Conservation (phyloP, 139 green algal species). For the Volvox reticuliferus region DNA sequence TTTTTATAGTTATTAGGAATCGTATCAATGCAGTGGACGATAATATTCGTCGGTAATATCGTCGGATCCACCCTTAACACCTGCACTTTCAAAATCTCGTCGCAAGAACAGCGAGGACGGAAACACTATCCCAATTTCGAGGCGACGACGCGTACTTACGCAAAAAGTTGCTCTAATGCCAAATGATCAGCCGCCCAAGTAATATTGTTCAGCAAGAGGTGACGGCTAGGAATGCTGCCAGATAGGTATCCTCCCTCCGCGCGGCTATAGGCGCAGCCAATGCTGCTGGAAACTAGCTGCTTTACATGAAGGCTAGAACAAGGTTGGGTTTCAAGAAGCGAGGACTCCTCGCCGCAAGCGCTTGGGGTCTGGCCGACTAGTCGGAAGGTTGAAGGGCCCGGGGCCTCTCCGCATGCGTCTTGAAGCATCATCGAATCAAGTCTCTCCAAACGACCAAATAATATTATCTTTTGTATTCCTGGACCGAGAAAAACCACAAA, state of each 20-base stretch:
- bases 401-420: not conserved
- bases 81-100: too few relatives aligned
- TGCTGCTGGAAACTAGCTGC: not conserved
- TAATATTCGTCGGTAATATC: too few relatives aligned
- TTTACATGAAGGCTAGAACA: not conserved
- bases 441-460: too few relatives aligned
- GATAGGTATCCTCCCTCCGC: not conserved
- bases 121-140: too few relatives aligned
- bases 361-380: not conserved
- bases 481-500: too few relatives aligned
- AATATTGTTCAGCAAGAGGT: not conserved
- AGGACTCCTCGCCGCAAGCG: not conserved
- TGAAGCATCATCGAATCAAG: not conserved
- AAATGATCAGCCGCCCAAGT: not conserved
- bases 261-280: not conserved
- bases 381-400: not conserved
- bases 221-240: not conserved
- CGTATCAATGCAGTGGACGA: too few relatives aligned
- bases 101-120: too few relatives aligned
- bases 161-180: not conserved
- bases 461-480: too few relatives aligned
- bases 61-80: too few relatives aligned
- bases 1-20: too few relatives aligned
- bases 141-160: not conserved
- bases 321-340: too few relatives aligned